These are phyloP conservation scores for Aegilops tauschii DNA, from an alignment of 176 grass and related monocot species.

Conservation along the genomic window DNA sequence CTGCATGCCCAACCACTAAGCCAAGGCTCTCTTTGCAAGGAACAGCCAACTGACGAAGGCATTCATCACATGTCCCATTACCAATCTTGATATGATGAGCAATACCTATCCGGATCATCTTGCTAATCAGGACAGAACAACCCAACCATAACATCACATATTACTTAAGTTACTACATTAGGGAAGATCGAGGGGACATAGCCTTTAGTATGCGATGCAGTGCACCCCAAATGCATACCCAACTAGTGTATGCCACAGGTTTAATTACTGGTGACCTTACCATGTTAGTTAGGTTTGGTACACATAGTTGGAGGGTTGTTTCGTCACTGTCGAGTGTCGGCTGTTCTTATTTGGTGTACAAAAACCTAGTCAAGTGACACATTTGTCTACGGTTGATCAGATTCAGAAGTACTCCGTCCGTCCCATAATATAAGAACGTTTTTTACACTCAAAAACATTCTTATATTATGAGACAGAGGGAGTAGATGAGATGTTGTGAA, in stretches of 20 bases:
- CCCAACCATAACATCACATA: neutral
- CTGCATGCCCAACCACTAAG: no score
- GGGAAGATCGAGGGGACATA: neutral
- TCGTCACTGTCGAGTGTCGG: neutral
- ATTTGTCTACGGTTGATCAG: slow-evolving; percentile 1
- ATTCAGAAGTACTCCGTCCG: no score
- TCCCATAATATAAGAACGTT: no score
- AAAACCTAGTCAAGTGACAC: slow-evolving; percentile 15
- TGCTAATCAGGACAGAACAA: slow-evolving; percentile 21
- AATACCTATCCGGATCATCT: neutral
- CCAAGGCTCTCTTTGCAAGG: neutral
- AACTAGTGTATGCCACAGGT: neutral
- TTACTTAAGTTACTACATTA: neutral
- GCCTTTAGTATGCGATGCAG: slow-evolving; percentile 9
- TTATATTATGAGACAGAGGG: no score
- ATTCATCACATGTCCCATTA: slow-evolving; percentile 35
- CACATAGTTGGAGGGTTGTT: neutral
- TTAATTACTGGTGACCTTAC: neutral
- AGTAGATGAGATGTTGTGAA: no score
- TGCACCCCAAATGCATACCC: slow-evolving; percentile 23
- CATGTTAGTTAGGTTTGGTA: neutral
- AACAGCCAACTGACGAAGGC: slow-evolving; percentile 1
- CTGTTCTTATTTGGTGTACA: neutral
- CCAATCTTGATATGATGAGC: neutral
- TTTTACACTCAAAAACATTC: no score